Evolutionary conservation across 257 asterid genomes (phyloP), one percentile per base, ranked within the genome.

Genomic region (Solanum bukasovii): DNA sequence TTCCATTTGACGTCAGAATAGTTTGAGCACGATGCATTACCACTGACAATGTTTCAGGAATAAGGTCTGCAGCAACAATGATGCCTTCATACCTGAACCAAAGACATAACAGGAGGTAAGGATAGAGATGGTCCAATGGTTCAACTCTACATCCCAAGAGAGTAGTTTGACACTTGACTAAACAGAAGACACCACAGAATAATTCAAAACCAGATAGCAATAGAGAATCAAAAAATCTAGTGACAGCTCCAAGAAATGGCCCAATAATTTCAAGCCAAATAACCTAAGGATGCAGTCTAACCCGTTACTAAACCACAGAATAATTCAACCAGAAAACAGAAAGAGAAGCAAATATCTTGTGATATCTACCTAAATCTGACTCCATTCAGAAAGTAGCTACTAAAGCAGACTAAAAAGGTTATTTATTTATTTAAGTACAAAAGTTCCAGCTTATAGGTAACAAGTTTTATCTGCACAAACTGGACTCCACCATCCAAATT

Each of bases 31-130:
- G 98, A 89, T 88, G 92, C 98, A 94, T 94, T 86, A 91, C 88
- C 90, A 95, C 96, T 87, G 98, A 92, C 93, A 97, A 92, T 68
- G 92, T 89, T 86, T 95, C 99, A 56, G 98, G 98, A 92, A 97
- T 89, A 88, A 97, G 96, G 91, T 95, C 99, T 40, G 98, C 95
- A 70, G 97, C 96, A 89, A 93, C 95, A 88, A 96, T 92, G 87
- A 94, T 92, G 89, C 93, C 95, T 91, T 96, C 99, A 87, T 96
- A 97, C 91, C 99, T 97, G 97, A 85, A 93, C 86, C 75, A 84
- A 86, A 88, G 88, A 82, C 87, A 88, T 59, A 65, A 31, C 34
- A 86, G 88, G 49, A 49, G 74, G 84, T 86, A 82, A 52, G 56
- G 59, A 56, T 31, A 52, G 70, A 85, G 21, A 34, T 42, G 72